Evolutionary conservation across 805 yeast genomes (phyloP).

Genomic region (Ogataea pignaliae): DNA sequence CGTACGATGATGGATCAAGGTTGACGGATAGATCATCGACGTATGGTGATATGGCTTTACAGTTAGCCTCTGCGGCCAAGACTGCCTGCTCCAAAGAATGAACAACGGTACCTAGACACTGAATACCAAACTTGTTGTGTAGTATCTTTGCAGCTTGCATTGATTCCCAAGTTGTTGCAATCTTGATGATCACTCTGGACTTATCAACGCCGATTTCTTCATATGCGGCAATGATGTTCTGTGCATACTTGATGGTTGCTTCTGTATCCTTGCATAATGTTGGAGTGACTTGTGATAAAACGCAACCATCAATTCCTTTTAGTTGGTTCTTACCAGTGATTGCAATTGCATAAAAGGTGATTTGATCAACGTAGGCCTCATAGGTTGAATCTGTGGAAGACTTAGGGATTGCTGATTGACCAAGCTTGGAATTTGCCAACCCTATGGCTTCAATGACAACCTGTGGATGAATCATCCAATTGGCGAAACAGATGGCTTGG

Average conservation of each 20-base stretch:
- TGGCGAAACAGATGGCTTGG: conserved; percentile 22
- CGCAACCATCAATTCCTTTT: conserved; percentile 18
- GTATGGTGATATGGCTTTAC: conserved; percentile 32
- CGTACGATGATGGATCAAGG: conserved; percentile 23
- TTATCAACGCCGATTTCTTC: conserved; percentile 30
- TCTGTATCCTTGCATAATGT: conserved; percentile 22
- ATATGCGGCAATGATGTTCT: conserved; percentile 26
- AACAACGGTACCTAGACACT: conserved; percentile 33
- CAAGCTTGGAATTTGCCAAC: conserved; percentile 9
- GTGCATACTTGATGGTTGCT: conserved; percentile 24
- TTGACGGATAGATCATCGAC: conserved; percentile 28
- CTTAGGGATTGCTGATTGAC: conserved; percentile 9
- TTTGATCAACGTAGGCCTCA: conserved; percentile 13
- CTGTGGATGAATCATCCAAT: conserved; percentile 21
- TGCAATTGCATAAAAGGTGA: conserved; percentile 20
- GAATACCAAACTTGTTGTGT: conserved; percentile 20
- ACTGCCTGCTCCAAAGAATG: conserved; percentile 34
- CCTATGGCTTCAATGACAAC: conserved; percentile 18
- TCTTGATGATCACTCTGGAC: conserved; percentile 30
- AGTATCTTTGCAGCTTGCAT: conserved; percentile 30
- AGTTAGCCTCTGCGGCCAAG: conserved; percentile 34
- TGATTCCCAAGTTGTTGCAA: conserved; percentile 32
- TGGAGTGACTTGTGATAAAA: conserved; percentile 29
- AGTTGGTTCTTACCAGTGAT: conserved; percentile 22
- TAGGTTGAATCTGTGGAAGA: conserved; percentile 7